Conservation (phyloP, 495 filamentous ascomycete species). For the Filosporella fistucella region DNA sequence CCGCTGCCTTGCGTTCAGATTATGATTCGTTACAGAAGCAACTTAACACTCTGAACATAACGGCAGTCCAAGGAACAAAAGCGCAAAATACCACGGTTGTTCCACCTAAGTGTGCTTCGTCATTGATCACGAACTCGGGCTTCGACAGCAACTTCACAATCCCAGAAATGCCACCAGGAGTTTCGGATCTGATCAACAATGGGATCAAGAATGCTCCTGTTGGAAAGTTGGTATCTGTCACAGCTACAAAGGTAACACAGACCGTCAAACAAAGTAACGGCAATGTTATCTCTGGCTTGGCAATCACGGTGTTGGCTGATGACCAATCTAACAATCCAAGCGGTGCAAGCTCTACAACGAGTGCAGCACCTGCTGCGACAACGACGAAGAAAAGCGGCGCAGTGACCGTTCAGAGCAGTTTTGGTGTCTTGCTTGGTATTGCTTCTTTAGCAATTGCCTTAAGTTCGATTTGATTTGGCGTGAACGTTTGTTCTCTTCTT, state of each 20-base stretch:
- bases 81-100: conserved; percentile 43
- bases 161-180: conserved; percentile 44
- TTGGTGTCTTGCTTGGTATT: conserved; percentile 6
- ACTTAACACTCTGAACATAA: conserved; percentile 69
- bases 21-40: conserved; percentile 72
- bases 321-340: conserved; percentile 53
- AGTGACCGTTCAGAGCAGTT: neutral
- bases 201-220: conserved; percentile 35
- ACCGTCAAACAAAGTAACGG: conserved; percentile 53
- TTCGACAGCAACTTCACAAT: conserved; percentile 78
- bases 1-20: conserved; percentile 61
- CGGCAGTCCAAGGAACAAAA: conserved; percentile 54
- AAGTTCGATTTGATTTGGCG: neutral
- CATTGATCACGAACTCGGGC: conserved; percentile 53
- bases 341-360: conserved; percentile 16
- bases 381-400: conserved; percentile 18
- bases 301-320: conserved; percentile 44
- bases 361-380: conserved; percentile 16
- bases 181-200: conserved; percentile 47
- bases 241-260: conserved; percentile 42
- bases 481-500: neutral
- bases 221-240: conserved; percentile 56
- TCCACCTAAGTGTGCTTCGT: conserved; percentile 53
- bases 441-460: neutral
- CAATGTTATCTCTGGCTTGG: conserved; percentile 43